Evolutionary conservation across 1,284 basidiomycete genomes (phyloP).

Genomic region (Pseudozyma sp.): DNA sequence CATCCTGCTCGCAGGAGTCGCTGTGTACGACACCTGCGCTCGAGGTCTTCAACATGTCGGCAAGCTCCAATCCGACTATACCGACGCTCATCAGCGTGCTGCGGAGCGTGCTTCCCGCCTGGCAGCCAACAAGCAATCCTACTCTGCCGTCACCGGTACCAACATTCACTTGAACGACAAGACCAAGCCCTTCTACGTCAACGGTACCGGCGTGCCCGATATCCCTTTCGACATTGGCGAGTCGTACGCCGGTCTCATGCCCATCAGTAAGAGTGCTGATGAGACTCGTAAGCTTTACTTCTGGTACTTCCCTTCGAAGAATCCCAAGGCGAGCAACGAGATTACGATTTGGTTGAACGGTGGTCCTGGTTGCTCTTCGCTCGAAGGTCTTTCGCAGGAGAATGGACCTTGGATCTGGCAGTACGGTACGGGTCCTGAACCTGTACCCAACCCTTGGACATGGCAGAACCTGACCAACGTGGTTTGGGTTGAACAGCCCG

Average conservation of each 20-base stretch:
- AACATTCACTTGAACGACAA: constrained; percentile 36
- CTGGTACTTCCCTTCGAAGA: constrained; percentile 85
- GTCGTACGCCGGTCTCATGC: constrained; percentile 59
- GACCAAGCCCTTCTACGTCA: constrained; percentile 32
- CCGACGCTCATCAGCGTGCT: constrained; percentile 29
- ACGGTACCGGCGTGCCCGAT: constrained; percentile 48
- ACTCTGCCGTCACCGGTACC: constrained; percentile 18
- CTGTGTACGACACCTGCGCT: constrained; percentile 34
- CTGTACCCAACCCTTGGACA: constrained; percentile 78
- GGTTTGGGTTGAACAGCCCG: constrained; percentile 85
- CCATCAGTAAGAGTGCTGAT: constrained; percentile 36
- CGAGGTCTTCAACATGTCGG: constrained; percentile 45
- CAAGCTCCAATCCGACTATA: constrained; percentile 31
- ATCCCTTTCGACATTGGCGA: constrained; percentile 52
- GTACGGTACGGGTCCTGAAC: constrained; percentile 72
- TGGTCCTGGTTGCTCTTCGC: constrained; percentile 77
- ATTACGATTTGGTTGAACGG: constrained; percentile 77
- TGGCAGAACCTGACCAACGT: constrained; percentile 82
- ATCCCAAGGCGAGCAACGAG: constrained; percentile 78
- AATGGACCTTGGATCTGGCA: constrained; percentile 81
- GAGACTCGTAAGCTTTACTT: constrained; percentile 76
- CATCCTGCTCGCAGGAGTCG: constrained; percentile 22
- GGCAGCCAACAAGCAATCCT: constrained; percentile 14
- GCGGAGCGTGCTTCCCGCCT: constrained; percentile 24
- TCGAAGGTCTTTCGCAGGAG: constrained; percentile 83